Base-by-base conservation (phyloP, 306 rosid species). In the Cucurbita moschata region DNA sequence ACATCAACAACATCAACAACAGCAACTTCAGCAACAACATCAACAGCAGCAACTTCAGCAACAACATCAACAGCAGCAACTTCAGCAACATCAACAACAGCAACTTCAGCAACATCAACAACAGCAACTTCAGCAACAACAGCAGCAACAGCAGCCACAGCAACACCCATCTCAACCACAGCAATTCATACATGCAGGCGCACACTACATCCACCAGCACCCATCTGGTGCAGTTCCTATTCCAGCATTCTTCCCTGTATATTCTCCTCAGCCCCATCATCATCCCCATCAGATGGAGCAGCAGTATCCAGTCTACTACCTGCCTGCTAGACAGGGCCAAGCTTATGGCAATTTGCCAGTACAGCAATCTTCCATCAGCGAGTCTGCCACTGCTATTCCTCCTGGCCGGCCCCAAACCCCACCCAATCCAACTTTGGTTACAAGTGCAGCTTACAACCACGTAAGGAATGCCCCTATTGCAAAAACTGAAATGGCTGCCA, bases 251-350 rank as follows among this genome's bases (percentile, higher is more conserved):
- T 94, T 80, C 82, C 96, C 95, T 71, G 87, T 91, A 62, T 93
- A 94, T 85, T 90, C 92, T 72, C 76, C 97, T 71, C 97, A 89
- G 84, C 98, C 85, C 61, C 94, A 86, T 52, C 80, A 83, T 52
- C 94, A 83, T 76, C 86, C 77, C 44, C 85, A 78, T 75, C 96
- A 82, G 84, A 77, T 78, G 64, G 90, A 89, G 74, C 96, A 88
- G 86, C 96, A 85, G 77, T 88, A 88, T 74, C 88, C 85, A 38
- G 83, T 90, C 67, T 90, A 89, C 84, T 89, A 90, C 81, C 71
- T 90, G 54, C 92, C 91, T 50, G 79, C 94, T 6, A 89, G 97
- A 78, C 98, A 87, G 74, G 26, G 92, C 12, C 95, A 86, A 78
- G 82, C 89, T 71, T 90, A 92, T 82, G 58, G 21, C 53, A 88